Evolutionary conservation across 306 rosid genomes (phyloP).

Genomic region (Delonix regia): DNA sequence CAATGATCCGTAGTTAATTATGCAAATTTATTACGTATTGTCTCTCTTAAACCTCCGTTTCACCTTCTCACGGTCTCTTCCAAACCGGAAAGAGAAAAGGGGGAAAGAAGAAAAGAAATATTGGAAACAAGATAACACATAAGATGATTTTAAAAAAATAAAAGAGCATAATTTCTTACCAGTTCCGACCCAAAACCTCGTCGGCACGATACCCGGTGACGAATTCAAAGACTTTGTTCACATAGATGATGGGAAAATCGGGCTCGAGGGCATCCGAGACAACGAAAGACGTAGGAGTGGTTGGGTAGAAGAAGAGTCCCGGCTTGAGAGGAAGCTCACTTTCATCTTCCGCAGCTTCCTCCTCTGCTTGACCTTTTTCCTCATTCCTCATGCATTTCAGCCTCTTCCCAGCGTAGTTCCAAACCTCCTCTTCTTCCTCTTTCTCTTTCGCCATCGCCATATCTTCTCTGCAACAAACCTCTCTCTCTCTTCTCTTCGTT

Average conservation of each 20-base stretch:
- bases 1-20: constrained; percentile 4
- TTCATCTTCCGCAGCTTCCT: constrained; percentile 36
- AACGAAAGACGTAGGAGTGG: constrained; percentile 79
- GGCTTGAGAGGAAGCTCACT: constrained; percentile 57
- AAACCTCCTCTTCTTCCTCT: constrained; percentile 45
- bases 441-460: constrained; percentile 73
- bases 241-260: constrained; percentile 89
- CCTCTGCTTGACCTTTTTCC: constrained; percentile 15
- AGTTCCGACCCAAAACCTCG: constrained; percentile 91
- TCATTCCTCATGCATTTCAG: constrained; percentile 58
- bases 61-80: background rate
- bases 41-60: background rate
- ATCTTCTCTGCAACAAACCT: background rate
- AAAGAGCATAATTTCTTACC: constrained; percentile 46
- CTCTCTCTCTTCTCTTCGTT: background rate
- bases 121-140: background rate
- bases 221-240: constrained; percentile 88
- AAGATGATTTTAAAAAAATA: background rate
- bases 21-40: background rate
- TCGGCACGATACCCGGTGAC: constrained; percentile 91
- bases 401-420: constrained; percentile 70
- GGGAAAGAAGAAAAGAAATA: background rate
- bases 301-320: constrained; percentile 62
- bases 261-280: constrained; percentile 92
- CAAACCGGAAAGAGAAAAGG: background rate